Conservation (phyloP, 2,329 filamentous ascomycete genomes). For the Phaeosphaeria sp. region DNA sequence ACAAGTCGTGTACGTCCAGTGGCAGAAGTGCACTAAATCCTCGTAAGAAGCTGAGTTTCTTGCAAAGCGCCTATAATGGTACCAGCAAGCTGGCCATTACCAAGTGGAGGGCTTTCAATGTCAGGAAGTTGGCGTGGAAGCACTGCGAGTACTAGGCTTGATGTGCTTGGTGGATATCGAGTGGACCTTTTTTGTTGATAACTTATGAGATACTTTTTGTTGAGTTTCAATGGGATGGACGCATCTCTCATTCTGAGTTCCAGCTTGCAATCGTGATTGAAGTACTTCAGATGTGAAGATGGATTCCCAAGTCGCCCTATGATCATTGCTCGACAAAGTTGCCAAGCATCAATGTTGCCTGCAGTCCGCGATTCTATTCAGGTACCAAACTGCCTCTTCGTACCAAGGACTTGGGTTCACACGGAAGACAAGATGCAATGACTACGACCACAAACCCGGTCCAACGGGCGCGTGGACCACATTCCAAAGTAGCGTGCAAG, state of each 20-base stretch:
- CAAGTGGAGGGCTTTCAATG: conserved; percentile 7
- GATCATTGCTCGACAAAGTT: background rate
- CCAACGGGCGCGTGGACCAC: background rate
- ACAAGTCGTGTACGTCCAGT: conserved; percentile 53
- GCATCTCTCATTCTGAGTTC: conserved; percentile 1
- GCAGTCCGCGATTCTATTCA: background rate
- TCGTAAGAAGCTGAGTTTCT: conserved; percentile 13
- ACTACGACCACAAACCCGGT: background rate
- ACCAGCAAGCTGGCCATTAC: conserved; percentile 10
- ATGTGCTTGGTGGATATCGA: background rate
- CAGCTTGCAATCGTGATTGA: background rate
- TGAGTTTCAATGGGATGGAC: conserved; percentile 8
- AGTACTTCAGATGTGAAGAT: background rate
- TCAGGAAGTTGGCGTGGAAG: conserved; percentile 8
- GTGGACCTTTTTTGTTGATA: conserved; percentile 3
- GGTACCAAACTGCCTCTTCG: background rate
- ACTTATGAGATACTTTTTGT: background rate
- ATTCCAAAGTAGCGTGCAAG: background rate
- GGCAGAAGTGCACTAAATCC: conserved; percentile 48
- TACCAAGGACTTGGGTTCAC: background rate
- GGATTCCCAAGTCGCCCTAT: background rate
- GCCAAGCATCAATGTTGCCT: background rate
- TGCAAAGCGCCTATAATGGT: conserved; percentile 12
- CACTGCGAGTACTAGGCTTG: conserved; percentile 1
- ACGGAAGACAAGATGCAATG: background rate